Conservation (phyloP, 1,139 yeast species). For the Saccharomyces hybrid region DNA sequence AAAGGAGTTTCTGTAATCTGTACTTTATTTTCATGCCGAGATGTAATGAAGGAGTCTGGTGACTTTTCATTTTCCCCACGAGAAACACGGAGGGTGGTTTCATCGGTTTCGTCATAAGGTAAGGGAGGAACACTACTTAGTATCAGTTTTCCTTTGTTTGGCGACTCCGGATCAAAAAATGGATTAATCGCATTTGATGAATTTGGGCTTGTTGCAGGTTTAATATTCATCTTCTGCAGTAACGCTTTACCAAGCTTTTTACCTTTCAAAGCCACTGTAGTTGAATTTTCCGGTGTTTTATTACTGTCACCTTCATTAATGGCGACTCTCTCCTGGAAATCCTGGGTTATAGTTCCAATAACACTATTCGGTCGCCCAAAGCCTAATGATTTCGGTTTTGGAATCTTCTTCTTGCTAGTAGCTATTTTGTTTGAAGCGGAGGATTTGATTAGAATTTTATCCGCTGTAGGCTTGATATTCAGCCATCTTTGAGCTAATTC, state of each 20-base stretch:
- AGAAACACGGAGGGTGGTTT: neutral
- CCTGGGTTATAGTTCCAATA: neutral
- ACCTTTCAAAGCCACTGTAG: constrained; percentile 1
- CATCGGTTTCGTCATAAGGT: neutral
- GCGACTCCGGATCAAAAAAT: constrained; percentile 12
- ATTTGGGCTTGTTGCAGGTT: constrained; percentile 35
- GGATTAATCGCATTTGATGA: constrained; percentile 28
- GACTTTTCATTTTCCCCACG: neutral
- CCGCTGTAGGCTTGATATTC: constrained; percentile 27
- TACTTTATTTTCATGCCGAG: neutral
- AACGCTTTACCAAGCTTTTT: constrained; percentile 32
- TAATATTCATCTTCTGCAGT: constrained; percentile 34
- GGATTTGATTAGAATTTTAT: constrained; percentile 16
- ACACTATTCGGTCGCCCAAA: constrained; percentile 8
- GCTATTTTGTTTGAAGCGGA: constrained; percentile 5
- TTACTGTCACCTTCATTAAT: constrained; percentile 2
- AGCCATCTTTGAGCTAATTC: constrained; percentile 33
- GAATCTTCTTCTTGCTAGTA: constrained; percentile 4
- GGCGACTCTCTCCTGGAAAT: neutral
- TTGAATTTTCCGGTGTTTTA: constrained; percentile 5
- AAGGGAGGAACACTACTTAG: constrained; percentile 2
- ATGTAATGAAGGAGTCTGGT: neutral
- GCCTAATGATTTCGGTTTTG: constrained; percentile 5
- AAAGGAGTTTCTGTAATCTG: neutral
- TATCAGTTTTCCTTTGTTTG: constrained; percentile 1